Evolutionary conservation across 306 rosid species (phyloP).

Genomic region (Dalbergia cochinchinensis): DNA sequence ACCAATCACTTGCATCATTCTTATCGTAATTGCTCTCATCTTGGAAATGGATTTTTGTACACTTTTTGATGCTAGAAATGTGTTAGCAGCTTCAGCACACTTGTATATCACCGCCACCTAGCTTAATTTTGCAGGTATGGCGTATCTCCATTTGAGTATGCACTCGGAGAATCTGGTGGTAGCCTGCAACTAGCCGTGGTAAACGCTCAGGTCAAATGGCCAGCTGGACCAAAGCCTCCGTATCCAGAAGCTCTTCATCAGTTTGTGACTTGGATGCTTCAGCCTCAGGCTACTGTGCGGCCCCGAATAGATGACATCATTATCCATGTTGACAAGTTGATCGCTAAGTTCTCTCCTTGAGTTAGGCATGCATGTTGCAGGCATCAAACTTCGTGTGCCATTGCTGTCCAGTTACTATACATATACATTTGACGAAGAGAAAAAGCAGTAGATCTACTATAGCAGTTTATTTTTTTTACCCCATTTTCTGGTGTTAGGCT

Average conservation of each 20-base stretch:
- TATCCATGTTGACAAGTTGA: slow-evolving; percentile 94
- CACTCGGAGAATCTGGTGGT: slow-evolving; percentile 97
- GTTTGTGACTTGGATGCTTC: slow-evolving; percentile 99
- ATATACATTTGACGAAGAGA: neutral
- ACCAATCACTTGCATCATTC: neutral
- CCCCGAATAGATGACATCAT: slow-evolving; percentile 89
- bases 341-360: slow-evolving; percentile 86
- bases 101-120: slow-evolving; percentile 32
- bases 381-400: slow-evolving; percentile 26
- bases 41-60: too few species aligned
- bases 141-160: slow-evolving; percentile 96
- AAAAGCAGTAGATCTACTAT: neutral
- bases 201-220: slow-evolving; percentile 95
- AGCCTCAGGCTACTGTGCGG: slow-evolving; percentile 86
- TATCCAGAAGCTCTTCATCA: slow-evolving; percentile 95
- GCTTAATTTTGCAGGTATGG: slow-evolving; percentile 73
- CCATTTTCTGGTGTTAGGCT: slow-evolving; percentile 47
- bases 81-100: slow-evolving; percentile 26
- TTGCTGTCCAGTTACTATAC: slow-evolving; percentile 40
- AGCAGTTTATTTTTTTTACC: neutral
- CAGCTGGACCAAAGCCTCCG: slow-evolving; percentile 81
- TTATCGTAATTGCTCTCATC: too few species aligned
- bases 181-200: slow-evolving; percentile 94
- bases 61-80: neutral
- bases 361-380: slow-evolving; percentile 33